Evolutionary conservation across 352 stramenopile species (phyloP), one percentile per base, ranked within the genome.

Genomic region (Phytophthora constricta): DNA sequence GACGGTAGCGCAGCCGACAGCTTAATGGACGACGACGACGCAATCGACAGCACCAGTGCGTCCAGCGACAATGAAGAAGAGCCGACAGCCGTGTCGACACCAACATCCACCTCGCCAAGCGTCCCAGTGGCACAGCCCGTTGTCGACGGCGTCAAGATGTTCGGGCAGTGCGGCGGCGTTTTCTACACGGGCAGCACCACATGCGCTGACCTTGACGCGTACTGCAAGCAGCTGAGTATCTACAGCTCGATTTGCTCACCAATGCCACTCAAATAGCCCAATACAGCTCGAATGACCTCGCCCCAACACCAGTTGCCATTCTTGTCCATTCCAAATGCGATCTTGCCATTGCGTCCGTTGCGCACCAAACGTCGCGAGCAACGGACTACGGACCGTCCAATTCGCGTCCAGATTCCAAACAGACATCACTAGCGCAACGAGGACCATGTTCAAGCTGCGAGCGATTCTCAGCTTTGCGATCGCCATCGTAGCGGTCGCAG

Each of bases 201-300:
- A 23, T 74, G 60, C 60, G 25, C 20, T 45, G 57, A 71, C 43
- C 58, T 57, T 1, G 56, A 65, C 63, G 63, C 56, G 4, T 62
- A 66, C 22, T 71, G 63, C 63, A 57, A 62, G 14, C 28, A 66
- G 25, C 56, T 71, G 4, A 71, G 57, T 50, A 48, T 66, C 23
- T 71, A 66, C 63, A 71, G 49, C 56, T 71, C 56, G 8, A 71
- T 71, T 22, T 71, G 63, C 63, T 61, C 57, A 2, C 56, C 63
- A 23, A 71, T 50, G 23, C 50, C 42, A 22, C 13, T 47, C 1
- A 3, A 39, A 22, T 60, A 64, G 49, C 2, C 48, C 8, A 64
- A 65, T 65, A 60, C 42, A 70, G 34, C 62, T 41, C 19, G 1
- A 34, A n/a, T 41, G n/a, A 9, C 13, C 16, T 5, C 33, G 31